Conservation (phyloP, 2,329 filamentous ascomycete genomes). For the Neopestalotiopsis sp. region DNA sequence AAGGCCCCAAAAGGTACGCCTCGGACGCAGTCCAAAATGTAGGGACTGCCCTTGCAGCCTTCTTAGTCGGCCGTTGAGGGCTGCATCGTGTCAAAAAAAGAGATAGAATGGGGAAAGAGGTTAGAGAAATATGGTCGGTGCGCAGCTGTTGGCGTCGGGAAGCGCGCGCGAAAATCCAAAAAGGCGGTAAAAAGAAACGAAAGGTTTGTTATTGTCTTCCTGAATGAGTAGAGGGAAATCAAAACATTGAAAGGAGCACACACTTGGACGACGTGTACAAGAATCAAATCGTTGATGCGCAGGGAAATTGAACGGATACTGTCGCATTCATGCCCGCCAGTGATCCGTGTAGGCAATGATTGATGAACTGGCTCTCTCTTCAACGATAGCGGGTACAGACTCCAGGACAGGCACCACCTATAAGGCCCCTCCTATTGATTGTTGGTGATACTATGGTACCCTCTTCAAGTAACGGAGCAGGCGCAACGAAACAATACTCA, state of each 20-base stretch:
- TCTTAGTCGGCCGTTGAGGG: neutral
- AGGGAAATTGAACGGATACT: neutral
- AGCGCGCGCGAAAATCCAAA: neutral
- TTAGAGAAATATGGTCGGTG: neutral
- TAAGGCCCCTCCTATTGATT: neutral
- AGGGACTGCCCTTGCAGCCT: neutral
- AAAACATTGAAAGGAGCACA: neutral
- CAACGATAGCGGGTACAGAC: neutral
- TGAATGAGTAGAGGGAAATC: neutral
- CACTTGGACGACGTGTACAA: neutral
- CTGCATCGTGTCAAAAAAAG: slow-evolving; percentile 3
- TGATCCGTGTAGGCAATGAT: neutral
- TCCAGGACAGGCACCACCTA: neutral
- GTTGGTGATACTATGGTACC: neutral
- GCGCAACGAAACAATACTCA: neutral
- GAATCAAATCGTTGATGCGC: neutral
- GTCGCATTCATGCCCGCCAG: neutral
- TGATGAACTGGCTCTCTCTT: neutral
- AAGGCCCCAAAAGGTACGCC: neutral
- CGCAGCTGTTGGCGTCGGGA: neutral
- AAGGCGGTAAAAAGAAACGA: neutral
- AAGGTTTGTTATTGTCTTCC: neutral
- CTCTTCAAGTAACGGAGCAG: neutral
- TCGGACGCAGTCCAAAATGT: neutral
- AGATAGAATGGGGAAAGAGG: neutral